Evolutionary conservation across 2,329 filamentous ascomycete species (phyloP).

Genomic region (Penicillium sumatraense): DNA sequence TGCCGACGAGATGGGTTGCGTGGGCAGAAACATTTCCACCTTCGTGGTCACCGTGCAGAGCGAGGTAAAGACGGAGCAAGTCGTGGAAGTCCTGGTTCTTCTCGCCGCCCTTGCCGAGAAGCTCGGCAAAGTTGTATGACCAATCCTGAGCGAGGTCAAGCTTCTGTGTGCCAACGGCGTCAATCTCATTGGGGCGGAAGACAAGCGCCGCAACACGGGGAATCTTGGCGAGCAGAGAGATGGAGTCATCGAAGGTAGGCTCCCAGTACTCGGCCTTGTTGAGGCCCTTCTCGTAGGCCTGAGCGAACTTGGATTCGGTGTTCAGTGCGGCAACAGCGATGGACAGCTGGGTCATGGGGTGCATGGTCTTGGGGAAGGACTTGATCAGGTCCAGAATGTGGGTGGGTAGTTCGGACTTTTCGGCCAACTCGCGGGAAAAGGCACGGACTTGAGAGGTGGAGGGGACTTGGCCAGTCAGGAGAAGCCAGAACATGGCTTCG

Average conservation of each 20-base stretch:
- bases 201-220: conserved; percentile 97
- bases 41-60: conserved; percentile 97
- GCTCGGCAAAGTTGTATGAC: conserved; percentile 97
- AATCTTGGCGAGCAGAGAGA: conserved; percentile 91
- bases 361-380: conserved; percentile 83
- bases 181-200: conserved; percentile 84
- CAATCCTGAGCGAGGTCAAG: conserved; percentile 88
- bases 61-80: conserved; percentile 88
- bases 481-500: conserved; percentile 99
- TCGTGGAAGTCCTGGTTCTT: conserved; percentile 81
- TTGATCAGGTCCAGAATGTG: conserved; percentile 90
- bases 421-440: conserved; percentile 84
- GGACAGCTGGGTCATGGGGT: conserved; percentile 98
- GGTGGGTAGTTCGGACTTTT: conserved; percentile 78
- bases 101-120: conserved; percentile 87
- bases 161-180: conserved; percentile 72
- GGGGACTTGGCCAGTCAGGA: conserved; percentile 90
- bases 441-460: conserved; percentile 78
- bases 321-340: conserved; percentile 95
- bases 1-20: conserved; percentile 91
- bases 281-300: conserved; percentile 86
- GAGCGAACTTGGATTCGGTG: conserved; percentile 91
- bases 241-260: conserved; percentile 93
- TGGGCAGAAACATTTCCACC: conserved; percentile 97
- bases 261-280: conserved; percentile 99